Base-by-base conservation (phyloP, 2,329 filamentous ascomycete species). In the Knufia fluminis region DNA sequence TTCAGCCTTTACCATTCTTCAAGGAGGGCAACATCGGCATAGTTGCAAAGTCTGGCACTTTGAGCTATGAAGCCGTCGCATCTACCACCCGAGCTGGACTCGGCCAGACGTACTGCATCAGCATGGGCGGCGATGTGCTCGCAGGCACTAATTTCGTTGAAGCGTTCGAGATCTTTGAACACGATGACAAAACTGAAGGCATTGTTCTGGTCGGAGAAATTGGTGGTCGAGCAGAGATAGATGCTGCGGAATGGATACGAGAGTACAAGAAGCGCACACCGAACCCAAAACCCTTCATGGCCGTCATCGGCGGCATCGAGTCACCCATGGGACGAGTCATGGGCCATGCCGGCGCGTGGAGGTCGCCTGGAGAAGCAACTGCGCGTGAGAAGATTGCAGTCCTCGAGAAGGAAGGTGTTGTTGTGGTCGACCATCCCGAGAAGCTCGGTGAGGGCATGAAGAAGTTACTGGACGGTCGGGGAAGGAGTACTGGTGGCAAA, bases 31-130 rank as follows among this genome's bases (percentile, higher is more conserved):
- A 78, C 50, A 71, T 91, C 19, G 85, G 85, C 1, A 85, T 91
- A 48, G 78, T 86, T 2, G 83, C 84, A n/a, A 89, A 87, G 62
- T 88, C 83, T 0, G 86, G 85, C 1, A 91, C 86, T 0, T 68
- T 91, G 35, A 87, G 83, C 53, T 91, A 90, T 59, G 86, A 91
- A 63, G 80, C 85, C 1, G 85, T 89, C 1, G 85, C 82, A 0
- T 82, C 83, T 1, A 80, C 86, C 20, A 86, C 83, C 4, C 73
- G 80, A 53, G 81, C 78, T n/a, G 85, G 85, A 0, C 68, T 90
- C 1, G 86, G 86, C 0, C 86, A 91, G 64, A 87, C 83, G 59
- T 68, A 89, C 4, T 85, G 84, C 36, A 80, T 90, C 39, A 85
- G 83, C 14, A 83, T 90, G 71, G 86, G 86, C 2, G 86, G 86